Conservation (phyloP, 2,329 filamentous ascomycete species). For the Neophaeococcomyces aloes region DNA sequence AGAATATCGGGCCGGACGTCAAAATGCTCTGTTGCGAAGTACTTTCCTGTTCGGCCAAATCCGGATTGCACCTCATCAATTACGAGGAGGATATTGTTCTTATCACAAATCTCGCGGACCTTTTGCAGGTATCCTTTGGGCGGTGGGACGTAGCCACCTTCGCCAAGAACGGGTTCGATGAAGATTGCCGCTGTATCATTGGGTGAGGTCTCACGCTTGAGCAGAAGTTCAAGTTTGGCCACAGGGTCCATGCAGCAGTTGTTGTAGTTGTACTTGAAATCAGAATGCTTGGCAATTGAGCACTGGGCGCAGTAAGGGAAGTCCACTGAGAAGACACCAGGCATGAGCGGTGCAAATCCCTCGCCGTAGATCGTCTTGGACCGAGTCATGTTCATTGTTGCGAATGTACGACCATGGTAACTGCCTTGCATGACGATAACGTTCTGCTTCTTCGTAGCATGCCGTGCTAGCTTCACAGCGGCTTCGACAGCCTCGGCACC, state of each 20-base stretch:
- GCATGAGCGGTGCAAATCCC: constrained; percentile 29
- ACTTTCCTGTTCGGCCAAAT: constrained; percentile 35
- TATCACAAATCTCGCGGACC: constrained; percentile 34
- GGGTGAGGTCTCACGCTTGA: constrained; percentile 28
- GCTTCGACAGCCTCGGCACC: constrained; percentile 29
- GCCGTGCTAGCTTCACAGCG: constrained; percentile 28
- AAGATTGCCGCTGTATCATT: constrained; percentile 29
- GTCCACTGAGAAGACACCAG: constrained; percentile 29
- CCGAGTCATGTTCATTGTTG: constrained; percentile 9
- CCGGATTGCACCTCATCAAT: constrained; percentile 36
- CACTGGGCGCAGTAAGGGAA: constrained; percentile 33
- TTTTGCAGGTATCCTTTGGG: constrained; percentile 26
- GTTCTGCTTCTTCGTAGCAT: constrained; percentile 30
- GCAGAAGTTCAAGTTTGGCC: constrained; percentile 25
- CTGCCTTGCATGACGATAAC: constrained; percentile 31
- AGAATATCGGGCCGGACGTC: constrained; percentile 35
- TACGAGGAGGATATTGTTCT: constrained; percentile 35
- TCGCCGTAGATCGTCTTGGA: constrained; percentile 19
- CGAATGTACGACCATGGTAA: constrained; percentile 30
- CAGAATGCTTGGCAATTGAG: constrained; percentile 23
- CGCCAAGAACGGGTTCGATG: constrained; percentile 29
- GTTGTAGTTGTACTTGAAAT: constrained; percentile 25
- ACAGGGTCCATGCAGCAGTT: constrained; percentile 33
- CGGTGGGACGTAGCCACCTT: constrained; percentile 29
- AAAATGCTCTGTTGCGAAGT: constrained; percentile 36